Base-by-base conservation (phyloP, 2,329 filamentous ascomycete genomes). In the Aspergillus tamarii region DNA sequence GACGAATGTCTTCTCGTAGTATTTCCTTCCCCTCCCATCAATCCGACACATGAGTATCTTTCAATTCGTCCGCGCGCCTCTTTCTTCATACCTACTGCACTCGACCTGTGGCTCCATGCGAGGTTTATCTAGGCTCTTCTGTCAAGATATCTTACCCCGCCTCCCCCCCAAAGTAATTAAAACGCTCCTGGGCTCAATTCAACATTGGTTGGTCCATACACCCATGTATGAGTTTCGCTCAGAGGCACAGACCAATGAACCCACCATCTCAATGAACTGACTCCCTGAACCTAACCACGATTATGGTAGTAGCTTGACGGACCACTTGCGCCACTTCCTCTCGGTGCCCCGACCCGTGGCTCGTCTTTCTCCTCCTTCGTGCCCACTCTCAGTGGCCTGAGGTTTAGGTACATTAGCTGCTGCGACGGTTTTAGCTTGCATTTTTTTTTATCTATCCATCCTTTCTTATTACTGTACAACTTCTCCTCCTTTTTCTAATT, bases 281-380 rank as follows among this genome's bases (percentile, higher is more conserved):
- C 57, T 59, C 48, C 50, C 43, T 55, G 41, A 56, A 56, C 52
- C 52, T 46, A 61, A 56, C 52, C 59, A 48, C 41, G 55, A 57
- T 60, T 53, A 59, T 28, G 54, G 50, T 57, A 56, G 59, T 54
- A 61, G 59, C 59, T 63, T 62, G 56, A 63, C 52, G 52, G 52
- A 39, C 54, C 45, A 67, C 63, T 66, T 64, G 67, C 69, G 70
- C 67, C 70, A 72, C 70, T 70, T 65, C 63, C 66, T 59, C 59
- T 72, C 48, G 60, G 64, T 64, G 60, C 63, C 65, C 66, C 66
- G 64, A 70, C 67, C 70, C 70, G 70, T 72, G 70, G 69, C 67
- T 72, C 69, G 61, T 68, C 58, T 50, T 64, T 63, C 64, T 66
- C 61, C 57, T 64, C 63, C 61, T 63, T 56, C 59, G 56, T 65